Evolutionary conservation across 805 yeast genomes (phyloP), one percentile per base, ranked within the genome.

Genomic region (Saccharomycopsis javanensis): DNA sequence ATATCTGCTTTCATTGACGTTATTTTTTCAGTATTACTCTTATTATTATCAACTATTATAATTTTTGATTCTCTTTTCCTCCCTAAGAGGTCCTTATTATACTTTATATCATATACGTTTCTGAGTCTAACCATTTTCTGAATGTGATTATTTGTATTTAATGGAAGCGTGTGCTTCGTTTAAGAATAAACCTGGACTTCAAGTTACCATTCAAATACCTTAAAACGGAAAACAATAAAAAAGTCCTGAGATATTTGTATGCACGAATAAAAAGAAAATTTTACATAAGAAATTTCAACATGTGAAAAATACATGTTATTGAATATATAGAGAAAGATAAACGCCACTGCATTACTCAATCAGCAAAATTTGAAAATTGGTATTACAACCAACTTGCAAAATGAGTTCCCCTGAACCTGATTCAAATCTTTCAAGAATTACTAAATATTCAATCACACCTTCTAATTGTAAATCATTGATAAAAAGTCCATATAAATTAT

Each of bases 391-490:
- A 34, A 75, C 64, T 15, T 70, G 71, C 1, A 78, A 70, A 6
- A 68, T 59, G 23, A 75, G 63, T 2, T 60, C 61, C 5, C 79
- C 82, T 4, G 60, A 54, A 0, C 83, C 83, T 5, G 65, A 62
- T 59, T 79, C 83, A 57, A 79, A 75, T 42, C 83, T 63, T 61
- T 79, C 83, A n/a, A 77, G 66, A 23, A 79, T 64, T 7, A 79
- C 58, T 3, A 76, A 67, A 56, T 76, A 75, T 4, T 58, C 61
- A 0, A 70, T 74, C 1, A 56, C 58, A 8, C 48, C 48, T 0
- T 64, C 64, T 3, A 70, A 50, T 1, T 20, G 11, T 3, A 46
- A 42, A 51, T 69, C 66, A 48, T 72, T 72, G 16, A 74, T 63
- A 60, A 73, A 78, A 3, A 75, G 64, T 0, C 83, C 83, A 63